Conservation (phyloP, 1,284 basidiomycete genomes). For the Malassezia sp. region DNA sequence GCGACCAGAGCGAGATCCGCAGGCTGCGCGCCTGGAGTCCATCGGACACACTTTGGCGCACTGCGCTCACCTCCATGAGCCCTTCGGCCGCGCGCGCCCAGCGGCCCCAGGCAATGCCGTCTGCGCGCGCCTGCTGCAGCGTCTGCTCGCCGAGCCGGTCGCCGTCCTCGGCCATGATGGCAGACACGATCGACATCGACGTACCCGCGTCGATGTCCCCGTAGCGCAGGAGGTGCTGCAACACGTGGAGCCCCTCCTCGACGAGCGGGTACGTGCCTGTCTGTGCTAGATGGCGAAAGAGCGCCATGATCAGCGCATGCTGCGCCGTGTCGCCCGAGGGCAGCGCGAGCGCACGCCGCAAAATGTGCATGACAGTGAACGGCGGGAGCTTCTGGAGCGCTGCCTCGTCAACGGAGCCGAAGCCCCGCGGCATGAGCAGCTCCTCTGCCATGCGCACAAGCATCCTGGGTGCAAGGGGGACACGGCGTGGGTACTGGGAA, state of each 20-base stretch:
- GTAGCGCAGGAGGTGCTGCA: constrained; percentile 7
- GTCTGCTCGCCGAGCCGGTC: constrained; percentile 10
- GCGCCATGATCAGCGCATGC: not conserved
- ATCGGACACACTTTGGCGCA: not conserved
- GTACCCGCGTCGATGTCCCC: not conserved
- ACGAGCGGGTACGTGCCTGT: constrained; percentile 5
- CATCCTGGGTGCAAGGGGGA: constrained; percentile 5
- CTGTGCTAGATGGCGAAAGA: constrained; percentile 1
- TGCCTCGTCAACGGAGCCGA: not conserved
- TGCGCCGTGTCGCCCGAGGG: not conserved
- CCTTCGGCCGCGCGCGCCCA: constrained; percentile 4
- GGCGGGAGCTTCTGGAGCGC: not conserved
- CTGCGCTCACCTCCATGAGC: not conserved
- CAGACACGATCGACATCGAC: constrained; percentile 5
- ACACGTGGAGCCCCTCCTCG: constrained; percentile 10
- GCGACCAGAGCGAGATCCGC: constrained; percentile 14
- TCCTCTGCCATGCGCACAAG: not conserved
- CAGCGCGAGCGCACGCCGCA: constrained; percentile 1
- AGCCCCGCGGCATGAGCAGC: not conserved
- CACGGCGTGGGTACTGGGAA: not conserved
- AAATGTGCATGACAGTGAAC: constrained; percentile 1
- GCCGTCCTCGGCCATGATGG: constrained; percentile 5
- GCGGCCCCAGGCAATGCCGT: constrained; percentile 9
- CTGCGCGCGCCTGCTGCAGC: constrained; percentile 12
- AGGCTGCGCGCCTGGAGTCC: not conserved